phyloP scores from a whole-genome alignment of 495 filamentous ascomycete genomes.

The Aspergillus indologenus region DNA sequence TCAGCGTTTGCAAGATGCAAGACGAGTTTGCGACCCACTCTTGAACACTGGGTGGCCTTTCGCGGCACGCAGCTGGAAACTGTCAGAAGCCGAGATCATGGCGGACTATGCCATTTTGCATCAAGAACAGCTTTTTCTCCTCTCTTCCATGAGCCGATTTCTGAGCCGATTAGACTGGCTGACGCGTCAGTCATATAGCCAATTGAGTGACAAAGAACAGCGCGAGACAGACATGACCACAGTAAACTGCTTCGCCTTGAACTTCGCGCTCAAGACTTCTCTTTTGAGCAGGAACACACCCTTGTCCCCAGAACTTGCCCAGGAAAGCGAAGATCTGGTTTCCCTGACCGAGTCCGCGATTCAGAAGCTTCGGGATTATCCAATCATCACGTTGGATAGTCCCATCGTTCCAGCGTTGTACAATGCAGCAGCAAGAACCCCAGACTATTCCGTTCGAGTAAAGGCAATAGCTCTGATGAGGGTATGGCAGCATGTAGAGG shows the following conservation, averaged over 20 bases:
- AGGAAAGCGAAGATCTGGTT: neutral
- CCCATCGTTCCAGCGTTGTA: neutral
- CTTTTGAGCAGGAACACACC: neutral
- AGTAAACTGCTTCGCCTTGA: neutral
- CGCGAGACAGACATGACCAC: constrained; percentile 1
- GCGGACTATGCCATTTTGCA: neutral
- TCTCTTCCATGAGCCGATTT: neutral
- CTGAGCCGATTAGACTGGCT: neutral
- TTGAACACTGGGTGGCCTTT: neutral
- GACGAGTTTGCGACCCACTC: neutral
- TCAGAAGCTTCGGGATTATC: neutral
- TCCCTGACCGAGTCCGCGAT: neutral
- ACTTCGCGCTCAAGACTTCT: neutral
- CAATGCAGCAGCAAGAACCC: neutral
- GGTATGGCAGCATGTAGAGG: neutral
- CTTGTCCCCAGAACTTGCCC: neutral
- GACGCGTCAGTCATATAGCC: neutral
- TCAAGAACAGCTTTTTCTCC: neutral
- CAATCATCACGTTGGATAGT: neutral
- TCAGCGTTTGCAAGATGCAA: neutral
- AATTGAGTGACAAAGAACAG: neutral
- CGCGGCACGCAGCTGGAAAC: neutral
- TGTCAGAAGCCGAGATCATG: neutral
- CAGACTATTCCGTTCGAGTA: neutral
- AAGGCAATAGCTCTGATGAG: neutral